A percentile compares a stretch with the other conserved stretches of the same genome.
Evolutionary conservation across 2,329 filamentous ascomycete species (phyloP).

Genomic region (Fusarium burgessii): DNA sequence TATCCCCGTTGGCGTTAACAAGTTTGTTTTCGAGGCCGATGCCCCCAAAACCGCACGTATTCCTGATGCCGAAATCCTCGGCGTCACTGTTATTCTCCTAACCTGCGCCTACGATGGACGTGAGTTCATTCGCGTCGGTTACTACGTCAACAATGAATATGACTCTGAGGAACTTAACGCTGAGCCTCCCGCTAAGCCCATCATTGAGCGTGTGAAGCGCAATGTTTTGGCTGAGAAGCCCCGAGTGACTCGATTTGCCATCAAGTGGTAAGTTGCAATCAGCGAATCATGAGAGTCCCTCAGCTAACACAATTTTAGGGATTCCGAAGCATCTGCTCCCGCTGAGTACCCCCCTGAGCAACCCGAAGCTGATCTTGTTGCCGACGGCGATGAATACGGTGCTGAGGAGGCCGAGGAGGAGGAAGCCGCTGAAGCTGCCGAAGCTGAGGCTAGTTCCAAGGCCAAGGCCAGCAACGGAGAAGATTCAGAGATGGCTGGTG

Average conservation of each 20-base stretch:
- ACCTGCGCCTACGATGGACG: slow-evolving; percentile 96
- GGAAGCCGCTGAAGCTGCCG: slow-evolving; percentile 66
- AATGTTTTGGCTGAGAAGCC: slow-evolving; percentile 98
- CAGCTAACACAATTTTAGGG: slow-evolving; percentile 67
- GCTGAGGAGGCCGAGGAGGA: slow-evolving; percentile 87
- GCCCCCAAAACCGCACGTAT: slow-evolving; percentile 91
- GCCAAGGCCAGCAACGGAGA: slow-evolving; percentile 64
- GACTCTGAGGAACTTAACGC: slow-evolving; percentile 88
- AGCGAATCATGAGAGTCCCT: background rate
- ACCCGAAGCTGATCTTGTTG: slow-evolving; percentile 88
- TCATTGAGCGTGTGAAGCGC: slow-evolving; percentile 90
- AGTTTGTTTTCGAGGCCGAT: slow-evolving; percentile 97
- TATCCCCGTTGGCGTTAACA: slow-evolving; percentile 98
- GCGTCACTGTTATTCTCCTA: slow-evolving; percentile 95
- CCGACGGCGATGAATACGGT: slow-evolving; percentile 91
- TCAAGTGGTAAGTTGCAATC: slow-evolving; percentile 83
- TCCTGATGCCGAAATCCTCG: slow-evolving; percentile 93
- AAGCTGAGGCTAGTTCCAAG: slow-evolving; percentile 58
- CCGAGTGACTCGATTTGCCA: slow-evolving; percentile 94
- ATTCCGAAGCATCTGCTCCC: slow-evolving; percentile 96
- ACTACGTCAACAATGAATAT: slow-evolving; percentile 99
- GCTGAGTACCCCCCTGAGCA: slow-evolving; percentile 97
- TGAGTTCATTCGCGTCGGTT: slow-evolving; percentile 97
- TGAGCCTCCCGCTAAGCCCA: slow-evolving; percentile 90
- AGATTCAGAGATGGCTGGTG: slow-evolving; percentile 81